Evolutionary conservation across 2,329 filamentous ascomycete species (phyloP).

Genomic region (Boeremia lycopersici): DNA sequence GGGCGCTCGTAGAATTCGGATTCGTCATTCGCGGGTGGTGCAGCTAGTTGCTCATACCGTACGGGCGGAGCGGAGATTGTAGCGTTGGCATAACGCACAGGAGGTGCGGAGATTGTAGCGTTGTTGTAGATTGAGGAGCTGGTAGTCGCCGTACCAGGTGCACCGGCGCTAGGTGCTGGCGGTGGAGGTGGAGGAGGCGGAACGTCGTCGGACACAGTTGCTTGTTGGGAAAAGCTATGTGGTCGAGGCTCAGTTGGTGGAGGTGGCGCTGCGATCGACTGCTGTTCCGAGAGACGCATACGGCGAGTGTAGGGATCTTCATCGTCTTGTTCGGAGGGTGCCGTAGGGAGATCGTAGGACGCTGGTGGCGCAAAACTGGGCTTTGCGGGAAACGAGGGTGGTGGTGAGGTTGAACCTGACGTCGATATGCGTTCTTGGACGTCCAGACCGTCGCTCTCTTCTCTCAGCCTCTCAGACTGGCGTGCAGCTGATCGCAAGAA

Average conservation of each 20-base stretch:
- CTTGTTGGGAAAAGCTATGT: slow-evolving; percentile 15
- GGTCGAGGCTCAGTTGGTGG: slow-evolving; percentile 17
- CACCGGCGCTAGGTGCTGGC: slow-evolving; percentile 56
- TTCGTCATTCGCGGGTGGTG: slow-evolving; percentile 21
- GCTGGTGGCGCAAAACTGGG: slow-evolving; percentile 57
- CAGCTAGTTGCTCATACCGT: slow-evolving; percentile 61
- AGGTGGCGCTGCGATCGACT: slow-evolving; percentile 12
- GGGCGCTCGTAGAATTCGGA: slow-evolving; percentile 37
- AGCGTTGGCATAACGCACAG: slow-evolving; percentile 70
- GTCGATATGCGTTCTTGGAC: slow-evolving; percentile 20
- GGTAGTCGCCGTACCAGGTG: slow-evolving; percentile 25
- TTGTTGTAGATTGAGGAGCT: slow-evolving; percentile 29
- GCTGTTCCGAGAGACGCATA: slow-evolving; percentile 22
- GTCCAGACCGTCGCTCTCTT: slow-evolving; percentile 23
- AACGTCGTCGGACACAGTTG: slow-evolving; percentile 18
- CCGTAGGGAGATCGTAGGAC: slow-evolving; percentile 25
- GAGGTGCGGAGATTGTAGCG: slow-evolving; percentile 75
- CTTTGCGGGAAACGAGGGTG: slow-evolving; percentile 13
- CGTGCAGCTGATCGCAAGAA: slow-evolving; percentile 28
- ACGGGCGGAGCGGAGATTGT: slow-evolving; percentile 83
- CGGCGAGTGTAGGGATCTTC: slow-evolving; percentile 33
- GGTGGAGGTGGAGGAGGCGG: slow-evolving; percentile 46
- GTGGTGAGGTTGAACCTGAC: slow-evolving; percentile 18
- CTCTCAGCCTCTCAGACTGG: slow-evolving; percentile 13
- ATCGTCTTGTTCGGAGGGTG: slow-evolving; percentile 27